These are phyloP conservation scores for Penicillium verrucosum DNA, from an alignment of 2,329 filamentous ascomycete species.

Conservation along the genomic window DNA sequence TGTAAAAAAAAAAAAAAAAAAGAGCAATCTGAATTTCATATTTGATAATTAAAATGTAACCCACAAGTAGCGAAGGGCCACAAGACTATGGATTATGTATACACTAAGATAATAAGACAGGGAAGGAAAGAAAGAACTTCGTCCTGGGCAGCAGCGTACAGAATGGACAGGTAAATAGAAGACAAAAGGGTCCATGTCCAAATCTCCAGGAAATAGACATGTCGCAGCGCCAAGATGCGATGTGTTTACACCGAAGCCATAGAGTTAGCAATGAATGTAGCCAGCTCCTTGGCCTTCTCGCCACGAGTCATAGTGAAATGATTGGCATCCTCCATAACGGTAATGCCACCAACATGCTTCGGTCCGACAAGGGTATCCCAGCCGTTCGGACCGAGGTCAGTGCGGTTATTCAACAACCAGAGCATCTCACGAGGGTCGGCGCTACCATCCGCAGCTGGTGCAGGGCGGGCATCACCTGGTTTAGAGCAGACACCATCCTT, in stretches of 20 bases:
- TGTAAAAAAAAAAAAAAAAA: neutral
- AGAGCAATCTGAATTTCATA: neutral
- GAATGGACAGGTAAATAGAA: neutral
- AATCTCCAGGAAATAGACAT: neutral
- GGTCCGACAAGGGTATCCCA: slow-evolving; percentile 47
- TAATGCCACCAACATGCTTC: slow-evolving; percentile 35
- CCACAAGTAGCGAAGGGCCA: neutral
- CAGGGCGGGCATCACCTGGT: slow-evolving; percentile 40
- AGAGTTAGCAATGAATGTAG: slow-evolving; percentile 28
- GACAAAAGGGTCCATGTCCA: neutral
- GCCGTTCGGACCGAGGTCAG: slow-evolving; percentile 47
- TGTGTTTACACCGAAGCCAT: slow-evolving; percentile 19
- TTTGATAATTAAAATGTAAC: neutral
- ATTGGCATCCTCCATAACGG: slow-evolving; percentile 33
- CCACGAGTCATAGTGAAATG: slow-evolving; percentile 37
- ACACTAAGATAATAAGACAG: slow-evolving; percentile 2
- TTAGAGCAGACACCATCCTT: slow-evolving; percentile 48
- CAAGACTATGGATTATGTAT: slow-evolving; percentile 7
- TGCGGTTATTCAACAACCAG: slow-evolving; percentile 49
- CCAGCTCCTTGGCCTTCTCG: slow-evolving; percentile 31
- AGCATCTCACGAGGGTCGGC: slow-evolving; percentile 49
- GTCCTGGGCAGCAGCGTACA: neutral
- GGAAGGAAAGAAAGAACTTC: neutral
- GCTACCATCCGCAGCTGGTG: slow-evolving; percentile 37
- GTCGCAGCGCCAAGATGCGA: slow-evolving; percentile 1